Evolutionary conservation across 1,284 basidiomycete species (phyloP).

Genomic region (Cryptococcus amylolentus): DNA sequence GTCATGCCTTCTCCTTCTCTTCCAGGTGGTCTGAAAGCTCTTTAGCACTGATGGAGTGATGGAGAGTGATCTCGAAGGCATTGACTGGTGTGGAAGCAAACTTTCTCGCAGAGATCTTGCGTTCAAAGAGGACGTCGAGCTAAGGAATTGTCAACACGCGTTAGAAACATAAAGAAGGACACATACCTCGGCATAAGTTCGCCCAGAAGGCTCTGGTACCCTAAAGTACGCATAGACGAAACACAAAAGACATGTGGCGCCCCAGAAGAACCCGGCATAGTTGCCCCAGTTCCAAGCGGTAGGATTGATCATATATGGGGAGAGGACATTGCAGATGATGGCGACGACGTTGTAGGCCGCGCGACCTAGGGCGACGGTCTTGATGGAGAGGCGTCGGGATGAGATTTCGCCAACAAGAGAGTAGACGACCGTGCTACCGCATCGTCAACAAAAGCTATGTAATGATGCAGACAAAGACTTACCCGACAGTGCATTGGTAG

Average conservation of each 20-base stretch:
- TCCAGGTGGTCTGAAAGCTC: constrained; percentile 9
- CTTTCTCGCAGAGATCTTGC: constrained; percentile 32
- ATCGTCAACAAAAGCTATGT: neutral
- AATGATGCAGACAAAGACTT: constrained; percentile 9
- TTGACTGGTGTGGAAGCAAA: constrained; percentile 23
- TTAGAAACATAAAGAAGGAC: neutral
- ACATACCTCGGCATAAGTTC: constrained; percentile 49
- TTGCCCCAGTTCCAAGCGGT: constrained; percentile 51
- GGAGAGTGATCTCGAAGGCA: constrained; percentile 21
- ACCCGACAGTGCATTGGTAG: constrained; percentile 47
- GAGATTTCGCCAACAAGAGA: constrained; percentile 53
- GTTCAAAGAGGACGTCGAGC: constrained; percentile 50
- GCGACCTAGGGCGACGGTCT: constrained; percentile 56
- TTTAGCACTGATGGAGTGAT: constrained; percentile 18
- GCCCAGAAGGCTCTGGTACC: constrained; percentile 50
- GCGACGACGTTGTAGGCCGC: constrained; percentile 49
- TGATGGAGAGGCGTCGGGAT: constrained; percentile 53
- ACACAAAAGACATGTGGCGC: constrained; percentile 39
- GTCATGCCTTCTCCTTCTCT: constrained; percentile 2
- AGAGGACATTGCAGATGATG: constrained; percentile 46
- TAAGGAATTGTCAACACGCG: neutral
- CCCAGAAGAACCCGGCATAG: constrained; percentile 48
- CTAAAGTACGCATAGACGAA: constrained; percentile 48
- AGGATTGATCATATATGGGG: constrained; percentile 53
- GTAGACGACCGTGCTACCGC: constrained; percentile 33